Evolutionary conservation across 306 rosid genomes (phyloP).

Genomic region (Carpinus viminea): DNA sequence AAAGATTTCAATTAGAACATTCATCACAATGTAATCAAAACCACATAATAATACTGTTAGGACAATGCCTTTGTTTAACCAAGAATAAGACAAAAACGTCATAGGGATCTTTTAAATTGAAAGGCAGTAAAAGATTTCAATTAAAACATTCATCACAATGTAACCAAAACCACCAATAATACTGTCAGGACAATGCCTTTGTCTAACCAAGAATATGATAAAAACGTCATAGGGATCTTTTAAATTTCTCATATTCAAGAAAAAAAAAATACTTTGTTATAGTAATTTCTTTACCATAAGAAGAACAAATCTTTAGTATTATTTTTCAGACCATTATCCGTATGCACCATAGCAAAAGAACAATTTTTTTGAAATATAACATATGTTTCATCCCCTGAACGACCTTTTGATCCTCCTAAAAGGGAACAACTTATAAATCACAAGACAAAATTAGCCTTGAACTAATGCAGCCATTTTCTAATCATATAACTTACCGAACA

Average conservation of each 20-base stretch:
- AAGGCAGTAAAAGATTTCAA: neutral
- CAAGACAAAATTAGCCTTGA: neutral
- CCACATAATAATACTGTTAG: neutral
- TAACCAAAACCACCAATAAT: neutral
- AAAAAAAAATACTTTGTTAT: neutral
- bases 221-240: neutral
- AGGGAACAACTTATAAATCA: neutral
- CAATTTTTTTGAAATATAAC: neutral
- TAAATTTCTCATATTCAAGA: neutral
- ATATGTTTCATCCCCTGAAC: neutral
- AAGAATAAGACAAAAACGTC: neutral
- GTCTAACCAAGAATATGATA: neutral
- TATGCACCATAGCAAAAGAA: neutral
- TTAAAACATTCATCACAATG: neutral
- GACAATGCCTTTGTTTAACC: neutral
- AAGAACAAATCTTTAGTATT: neutral
- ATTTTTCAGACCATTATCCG: neutral
- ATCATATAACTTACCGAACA: neutral
- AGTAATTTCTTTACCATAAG: neutral
- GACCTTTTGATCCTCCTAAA: slow-evolving; percentile 1
- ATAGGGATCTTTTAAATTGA: neutral
- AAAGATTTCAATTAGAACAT: neutral
- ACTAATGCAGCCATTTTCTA: neutral
- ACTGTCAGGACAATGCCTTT: neutral
- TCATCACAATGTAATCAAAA: slow-evolving; percentile 1